Evolutionary conservation across 768 basidiomycete species (phyloP).

Genomic region (Boletus patriciae): DNA sequence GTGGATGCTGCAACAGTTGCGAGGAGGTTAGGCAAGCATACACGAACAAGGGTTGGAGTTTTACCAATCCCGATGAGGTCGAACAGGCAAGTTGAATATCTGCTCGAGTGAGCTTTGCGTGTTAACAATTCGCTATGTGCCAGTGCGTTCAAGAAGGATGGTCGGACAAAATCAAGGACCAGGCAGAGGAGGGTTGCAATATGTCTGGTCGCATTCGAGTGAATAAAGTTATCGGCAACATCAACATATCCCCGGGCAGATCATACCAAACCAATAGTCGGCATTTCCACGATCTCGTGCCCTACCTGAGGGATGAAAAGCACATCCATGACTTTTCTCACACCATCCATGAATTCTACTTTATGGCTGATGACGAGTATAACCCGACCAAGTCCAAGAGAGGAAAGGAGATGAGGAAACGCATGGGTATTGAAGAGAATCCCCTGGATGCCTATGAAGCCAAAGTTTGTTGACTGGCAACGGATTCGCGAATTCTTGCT

Average conservation of each 20-base stretch:
- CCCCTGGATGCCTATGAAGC: slow-evolving; percentile 72
- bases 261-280: slow-evolving; percentile 88
- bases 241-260: slow-evolving; percentile 91
- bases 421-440: slow-evolving; percentile 69
- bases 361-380: slow-evolving; percentile 80
- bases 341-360: slow-evolving; percentile 75
- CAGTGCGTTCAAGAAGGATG: slow-evolving; percentile 94
- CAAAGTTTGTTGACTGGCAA: slow-evolving; percentile 43
- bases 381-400: slow-evolving; percentile 62
- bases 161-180: slow-evolving; percentile 90
- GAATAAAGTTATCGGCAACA: slow-evolving; percentile 96
- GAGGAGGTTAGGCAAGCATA: slow-evolving; percentile 93
- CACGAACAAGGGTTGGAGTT: slow-evolving; percentile 93
- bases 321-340: slow-evolving; percentile 95
- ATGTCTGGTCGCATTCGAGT: slow-evolving; percentile 88
- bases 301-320: slow-evolving; percentile 86
- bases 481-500: slow-evolving; percentile 1
- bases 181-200: slow-evolving; percentile 93
- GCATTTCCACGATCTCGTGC: slow-evolving; percentile 86
- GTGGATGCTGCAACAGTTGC: slow-evolving; percentile 94
- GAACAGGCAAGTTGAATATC: slow-evolving; percentile 70
- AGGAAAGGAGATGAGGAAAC: slow-evolving; percentile 63
- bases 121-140: neutral
- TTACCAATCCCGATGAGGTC: slow-evolving; percentile 83
- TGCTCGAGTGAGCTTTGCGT: neutral